Conservation (phyloP, 2,329 filamentous ascomycete genomes). For the Dactylellina parvicollis region DNA sequence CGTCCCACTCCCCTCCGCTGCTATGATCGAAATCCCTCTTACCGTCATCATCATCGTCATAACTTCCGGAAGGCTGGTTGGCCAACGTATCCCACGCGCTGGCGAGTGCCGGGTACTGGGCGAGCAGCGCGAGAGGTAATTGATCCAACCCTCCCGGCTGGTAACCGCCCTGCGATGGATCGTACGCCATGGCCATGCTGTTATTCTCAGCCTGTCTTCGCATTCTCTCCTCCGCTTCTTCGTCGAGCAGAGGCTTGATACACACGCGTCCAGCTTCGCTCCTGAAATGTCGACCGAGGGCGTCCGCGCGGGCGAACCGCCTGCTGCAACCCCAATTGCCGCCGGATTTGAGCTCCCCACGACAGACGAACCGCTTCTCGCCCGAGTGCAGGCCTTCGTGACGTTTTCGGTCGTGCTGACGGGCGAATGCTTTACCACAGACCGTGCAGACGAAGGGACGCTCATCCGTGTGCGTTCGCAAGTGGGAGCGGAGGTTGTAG, state of each 20-base stretch:
- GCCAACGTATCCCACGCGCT: constrained; percentile 83
- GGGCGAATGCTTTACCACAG: constrained; percentile 95
- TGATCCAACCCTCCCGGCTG: constrained; percentile 69
- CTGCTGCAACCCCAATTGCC: constrained; percentile 92
- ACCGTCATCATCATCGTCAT: constrained; percentile 76
- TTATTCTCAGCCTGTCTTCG: constrained; percentile 66
- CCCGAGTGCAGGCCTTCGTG: constrained; percentile 96
- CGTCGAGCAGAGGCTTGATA: constrained; percentile 95
- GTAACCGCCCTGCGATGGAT: constrained; percentile 64
- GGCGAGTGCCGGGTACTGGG: constrained; percentile 92
- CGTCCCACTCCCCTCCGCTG: constrained; percentile 57
- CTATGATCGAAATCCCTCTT: constrained; percentile 63
- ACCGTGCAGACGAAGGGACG: constrained; percentile 96
- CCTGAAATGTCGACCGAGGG: constrained; percentile 90
- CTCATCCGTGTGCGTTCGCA: constrained; percentile 96
- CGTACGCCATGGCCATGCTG: constrained; percentile 70
- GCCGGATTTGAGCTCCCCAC: constrained; percentile 83
- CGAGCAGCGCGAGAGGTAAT: constrained; percentile 85
- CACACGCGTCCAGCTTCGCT: constrained; percentile 95
- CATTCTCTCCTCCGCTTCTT: constrained; percentile 82
- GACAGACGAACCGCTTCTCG: constrained; percentile 98
- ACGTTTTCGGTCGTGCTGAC: constrained; percentile 95
- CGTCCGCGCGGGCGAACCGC: constrained; percentile 93
- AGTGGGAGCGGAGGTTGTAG: constrained; percentile 93
- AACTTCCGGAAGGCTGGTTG: constrained; percentile 71